Evolutionary conservation across 75 land plant genomes (phyloP).

Genomic region (Sequoia sempervirens): DNA sequence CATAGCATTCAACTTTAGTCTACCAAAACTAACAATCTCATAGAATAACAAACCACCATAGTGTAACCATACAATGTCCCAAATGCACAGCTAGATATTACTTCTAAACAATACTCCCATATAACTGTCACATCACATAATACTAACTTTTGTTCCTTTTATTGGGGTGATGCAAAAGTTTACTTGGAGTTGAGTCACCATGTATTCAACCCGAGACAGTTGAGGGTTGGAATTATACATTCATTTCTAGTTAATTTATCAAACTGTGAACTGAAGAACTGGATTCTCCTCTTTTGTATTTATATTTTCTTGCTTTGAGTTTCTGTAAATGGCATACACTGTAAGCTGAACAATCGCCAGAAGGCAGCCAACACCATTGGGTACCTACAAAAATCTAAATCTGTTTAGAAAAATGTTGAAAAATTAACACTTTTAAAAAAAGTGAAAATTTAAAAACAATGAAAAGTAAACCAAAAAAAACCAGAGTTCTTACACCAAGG

Average conservation of each 20-base stretch:
- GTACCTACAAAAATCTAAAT: slow-evolving; percentile 16
- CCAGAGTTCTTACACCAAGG: slow-evolving; percentile 10
- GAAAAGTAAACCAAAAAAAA: not conserved
- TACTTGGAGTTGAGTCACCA: too few relatives aligned
- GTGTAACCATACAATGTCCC: too few relatives aligned
- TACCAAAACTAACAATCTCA: too few relatives aligned
- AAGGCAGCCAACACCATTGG: slow-evolving; percentile 30
- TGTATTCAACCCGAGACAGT: too few relatives aligned
- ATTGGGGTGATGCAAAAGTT: too few relatives aligned
- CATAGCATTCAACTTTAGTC: too few relatives aligned
- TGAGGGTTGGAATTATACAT: too few relatives aligned
- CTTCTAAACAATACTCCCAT: too few relatives aligned
- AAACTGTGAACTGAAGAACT: not conserved
- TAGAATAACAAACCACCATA: too few relatives aligned
- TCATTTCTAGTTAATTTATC: not conserved
- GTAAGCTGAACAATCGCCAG: slow-evolving; percentile 24
- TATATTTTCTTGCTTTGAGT: not conserved
- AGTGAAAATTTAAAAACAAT: not conserved
- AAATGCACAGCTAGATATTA: too few relatives aligned
- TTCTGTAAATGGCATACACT: slow-evolving; percentile 20
- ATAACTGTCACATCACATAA: too few relatives aligned
- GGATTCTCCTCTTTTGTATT: not conserved
- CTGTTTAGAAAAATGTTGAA: not conserved
- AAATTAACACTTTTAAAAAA: not conserved
- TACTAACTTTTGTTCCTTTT: too few relatives aligned